phyloP scores from a whole-genome alignment of 1,139 yeast genomes.

The Pichia sp. region DNA sequence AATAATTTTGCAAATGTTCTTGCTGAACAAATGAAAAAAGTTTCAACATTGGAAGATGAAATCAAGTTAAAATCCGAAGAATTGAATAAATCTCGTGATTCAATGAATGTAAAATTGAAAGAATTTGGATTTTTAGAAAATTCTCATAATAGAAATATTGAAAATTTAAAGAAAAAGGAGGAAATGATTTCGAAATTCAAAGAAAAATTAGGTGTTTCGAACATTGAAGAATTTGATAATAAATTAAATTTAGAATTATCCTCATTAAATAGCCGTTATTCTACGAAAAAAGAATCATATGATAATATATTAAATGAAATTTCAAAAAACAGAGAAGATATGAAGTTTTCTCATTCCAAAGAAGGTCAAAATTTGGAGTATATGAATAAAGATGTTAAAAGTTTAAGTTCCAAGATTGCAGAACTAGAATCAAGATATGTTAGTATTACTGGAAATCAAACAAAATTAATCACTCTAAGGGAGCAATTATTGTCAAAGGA shows the following conservation, averaged over 20 bases:
- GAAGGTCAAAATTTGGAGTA: slow-evolving; percentile 39
- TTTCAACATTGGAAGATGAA: no score
- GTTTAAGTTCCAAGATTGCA: slow-evolving; percentile 31
- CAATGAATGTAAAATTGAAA: slow-evolving; percentile 40
- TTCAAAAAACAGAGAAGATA: slow-evolving; percentile 3
- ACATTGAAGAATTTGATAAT: slow-evolving; percentile 20
- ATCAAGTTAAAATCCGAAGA: no score
- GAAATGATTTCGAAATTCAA: slow-evolving; percentile 12
- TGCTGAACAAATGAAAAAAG: slow-evolving; percentile 33
- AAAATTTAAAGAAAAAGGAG: slow-evolving; percentile 23
- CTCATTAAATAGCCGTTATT: no score
- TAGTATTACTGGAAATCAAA: slow-evolving; percentile 35
- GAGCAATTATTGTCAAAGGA: slow-evolving; percentile 34
- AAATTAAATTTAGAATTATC: slow-evolving; percentile 12
- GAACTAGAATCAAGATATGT: slow-evolving; percentile 35
- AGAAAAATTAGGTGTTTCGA: slow-evolving; percentile 1
- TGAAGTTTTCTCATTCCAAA: slow-evolving; percentile 35
- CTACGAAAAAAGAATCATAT: slow-evolving; percentile 14
- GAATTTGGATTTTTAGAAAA: slow-evolving; percentile 56
- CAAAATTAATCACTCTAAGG: slow-evolving; percentile 31
- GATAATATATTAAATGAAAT: slow-evolving; percentile 17
- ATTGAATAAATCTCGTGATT: no score
- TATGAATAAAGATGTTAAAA: slow-evolving; percentile 33
- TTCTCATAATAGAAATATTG: slow-evolving; percentile 35
- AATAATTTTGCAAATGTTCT: slow-evolving; percentile 48